Evolutionary conservation across 441 rosid genomes (phyloP).

Genomic region (Biscutella auriculata): DNA sequence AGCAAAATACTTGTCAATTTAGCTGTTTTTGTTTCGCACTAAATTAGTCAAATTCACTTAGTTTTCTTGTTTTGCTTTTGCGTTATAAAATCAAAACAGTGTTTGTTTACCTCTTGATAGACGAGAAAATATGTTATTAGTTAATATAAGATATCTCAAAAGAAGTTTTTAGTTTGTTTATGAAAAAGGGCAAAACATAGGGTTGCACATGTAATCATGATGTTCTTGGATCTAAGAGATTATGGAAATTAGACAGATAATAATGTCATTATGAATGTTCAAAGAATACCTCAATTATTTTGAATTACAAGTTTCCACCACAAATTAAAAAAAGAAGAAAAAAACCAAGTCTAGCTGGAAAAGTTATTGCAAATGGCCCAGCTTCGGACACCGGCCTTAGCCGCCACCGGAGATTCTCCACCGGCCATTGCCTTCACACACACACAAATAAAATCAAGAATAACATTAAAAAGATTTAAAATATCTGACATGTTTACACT

Average conservation of each 20-base stretch:
- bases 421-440: constrained; percentile 8
- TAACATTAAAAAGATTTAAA: background rate
- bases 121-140: background rate
- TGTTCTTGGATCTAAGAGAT: constrained; percentile 19
- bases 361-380: constrained; percentile 9
- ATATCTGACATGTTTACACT: constrained; percentile 13
- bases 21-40: background rate
- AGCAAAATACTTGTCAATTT: background rate
- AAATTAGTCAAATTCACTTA: constrained; percentile 10
- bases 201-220: constrained; percentile 24
- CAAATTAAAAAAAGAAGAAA: background rate
- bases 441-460: background rate
- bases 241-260: constrained; percentile 6
- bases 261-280: constrained; percentile 10
- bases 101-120: background rate
- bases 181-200: constrained; percentile 11
- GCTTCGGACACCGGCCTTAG: constrained; percentile 6
- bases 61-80: background rate
- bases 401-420: constrained; percentile 7
- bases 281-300: background rate
- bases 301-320: background rate
- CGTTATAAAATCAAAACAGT: background rate
- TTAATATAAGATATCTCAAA: background rate
- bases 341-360: constrained; percentile 3
- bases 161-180: background rate